A percentile compares a stretch with the other conserved stretches of the same genome.
Evolutionary conservation across 805 yeast genomes (phyloP).

Genomic region (Teunomyces atbi): DNA sequence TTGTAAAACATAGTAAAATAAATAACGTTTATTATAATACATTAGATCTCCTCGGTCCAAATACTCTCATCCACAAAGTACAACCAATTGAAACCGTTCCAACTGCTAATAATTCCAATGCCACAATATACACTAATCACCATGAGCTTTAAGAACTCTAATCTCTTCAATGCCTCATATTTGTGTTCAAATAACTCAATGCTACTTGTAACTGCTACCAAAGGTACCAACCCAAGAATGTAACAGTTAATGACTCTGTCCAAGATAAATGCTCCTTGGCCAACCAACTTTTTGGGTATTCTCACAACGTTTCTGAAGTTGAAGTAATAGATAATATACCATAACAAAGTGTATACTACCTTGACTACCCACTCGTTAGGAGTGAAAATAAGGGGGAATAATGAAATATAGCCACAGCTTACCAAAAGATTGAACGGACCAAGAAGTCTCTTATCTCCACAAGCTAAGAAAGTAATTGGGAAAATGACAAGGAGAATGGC

Average conservation of each 20-base stretch:
- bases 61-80: conserved; percentile 79
- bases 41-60: conserved; percentile 41
- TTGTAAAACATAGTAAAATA: neutral
- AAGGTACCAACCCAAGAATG: conserved; percentile 62
- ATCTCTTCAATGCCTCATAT: conserved; percentile 51
- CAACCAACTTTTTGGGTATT: conserved; percentile 42
- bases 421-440: conserved; percentile 69
- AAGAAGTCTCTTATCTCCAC: conserved; percentile 67
- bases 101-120: conserved; percentile 77
- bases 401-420: conserved; percentile 79
- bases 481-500: conserved; percentile 87
- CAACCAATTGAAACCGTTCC: conserved; percentile 88
- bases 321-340: conserved; percentile 77
- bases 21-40: conserved; percentile 1
- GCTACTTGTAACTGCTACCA: conserved; percentile 45
- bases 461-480: conserved; percentile 78
- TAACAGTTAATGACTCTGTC: conserved; percentile 72
- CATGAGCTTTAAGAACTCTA: conserved; percentile 79
- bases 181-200: conserved; percentile 57
- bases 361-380: conserved; percentile 80
- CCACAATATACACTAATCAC: conserved; percentile 82
- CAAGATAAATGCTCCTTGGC: conserved; percentile 38
- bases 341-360: conserved; percentile 70
- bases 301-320: conserved; percentile 70
- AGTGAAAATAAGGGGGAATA: conserved; percentile 83